A percentile compares a stretch with the other conserved stretches of the same genome.
Conservation (phyloP, 1,284 basidiomycete species). For the Singerocomus inundabilis region DNA sequence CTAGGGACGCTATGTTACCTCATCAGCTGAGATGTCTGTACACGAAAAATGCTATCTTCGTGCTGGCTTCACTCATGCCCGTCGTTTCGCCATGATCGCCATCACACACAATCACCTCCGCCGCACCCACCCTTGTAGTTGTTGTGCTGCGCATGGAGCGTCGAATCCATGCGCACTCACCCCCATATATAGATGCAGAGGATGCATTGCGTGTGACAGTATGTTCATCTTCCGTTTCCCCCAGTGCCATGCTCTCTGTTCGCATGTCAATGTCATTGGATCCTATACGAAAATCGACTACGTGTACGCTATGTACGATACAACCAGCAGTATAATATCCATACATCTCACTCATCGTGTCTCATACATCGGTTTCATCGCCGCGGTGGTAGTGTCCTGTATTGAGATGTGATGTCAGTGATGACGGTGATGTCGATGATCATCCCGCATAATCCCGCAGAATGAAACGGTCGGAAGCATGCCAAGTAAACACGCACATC, state of each 20-base stretch:
- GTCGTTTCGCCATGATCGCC: constrained; percentile 16
- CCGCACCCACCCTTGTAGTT: constrained; percentile 11
- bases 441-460: constrained; percentile 2
- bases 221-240: constrained; percentile 24
- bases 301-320: constrained; percentile 34
- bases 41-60: constrained; percentile 22
- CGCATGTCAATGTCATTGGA: constrained; percentile 26
- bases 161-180: constrained; percentile 6
- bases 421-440: constrained; percentile 6
- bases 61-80: constrained; percentile 17
- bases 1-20: constrained; percentile 18
- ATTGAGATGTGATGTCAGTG: constrained; percentile 10
- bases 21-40: constrained; percentile 18
- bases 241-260: constrained; percentile 15
- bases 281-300: constrained; percentile 10
- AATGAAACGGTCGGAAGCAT: constrained; percentile 2
- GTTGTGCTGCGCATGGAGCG: constrained; percentile 8
- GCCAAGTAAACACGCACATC: constrained; percentile 2
- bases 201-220: constrained; percentile 18
- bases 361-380: not conserved
- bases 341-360: constrained; percentile 16
- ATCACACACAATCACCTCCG: constrained; percentile 12
- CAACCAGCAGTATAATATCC: constrained; percentile 29
- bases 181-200: constrained; percentile 22
- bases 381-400: not conserved